A percentile compares a stretch with the other conserved stretches of the same genome.
phyloP scores from a whole-genome alignment of 1,284 basidiomycete species.

The Trametes hirsuta region DNA sequence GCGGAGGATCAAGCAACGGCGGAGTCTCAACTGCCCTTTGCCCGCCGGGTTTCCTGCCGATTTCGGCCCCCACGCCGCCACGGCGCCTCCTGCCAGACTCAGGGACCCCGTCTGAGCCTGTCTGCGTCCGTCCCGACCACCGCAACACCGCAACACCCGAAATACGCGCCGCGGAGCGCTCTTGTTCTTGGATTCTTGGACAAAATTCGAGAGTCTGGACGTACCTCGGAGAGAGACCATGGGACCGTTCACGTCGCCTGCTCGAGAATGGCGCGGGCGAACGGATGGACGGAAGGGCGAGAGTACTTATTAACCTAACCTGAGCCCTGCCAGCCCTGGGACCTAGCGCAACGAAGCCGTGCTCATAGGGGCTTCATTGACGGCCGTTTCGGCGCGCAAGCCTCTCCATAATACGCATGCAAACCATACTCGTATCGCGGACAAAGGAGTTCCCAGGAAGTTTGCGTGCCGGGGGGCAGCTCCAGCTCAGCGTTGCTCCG shows the following conservation, averaged over 20 bases:
- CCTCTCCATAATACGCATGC: slow-evolving; percentile 8
- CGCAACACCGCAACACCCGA: background rate
- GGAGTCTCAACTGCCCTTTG: slow-evolving; percentile 31
- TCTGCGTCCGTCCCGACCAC: background rate
- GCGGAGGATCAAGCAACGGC: slow-evolving; percentile 28
- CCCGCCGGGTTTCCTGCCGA: slow-evolving; percentile 14
- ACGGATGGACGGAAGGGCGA: background rate
- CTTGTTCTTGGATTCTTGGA: background rate
- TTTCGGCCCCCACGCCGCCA: slow-evolving; percentile 7
- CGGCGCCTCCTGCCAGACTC: slow-evolving; percentile 1
- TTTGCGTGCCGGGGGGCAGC: background rate
- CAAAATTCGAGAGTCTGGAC: background rate
- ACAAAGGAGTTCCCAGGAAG: background rate
- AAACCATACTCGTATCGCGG: background rate
- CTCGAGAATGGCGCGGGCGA: background rate
- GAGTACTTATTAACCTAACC: background rate
- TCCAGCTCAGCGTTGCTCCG: too few relatives aligned
- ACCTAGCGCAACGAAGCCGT: background rate
- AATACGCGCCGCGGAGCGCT: background rate
- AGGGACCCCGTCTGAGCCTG: background rate
- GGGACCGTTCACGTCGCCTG: background rate
- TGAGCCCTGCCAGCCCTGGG: background rate
- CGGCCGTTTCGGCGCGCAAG: slow-evolving; percentile 10
- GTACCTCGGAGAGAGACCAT: slow-evolving; percentile 10
- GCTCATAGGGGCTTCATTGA: slow-evolving; percentile 14